These are phyloP conservation scores for Penicillium dipodomyicola DNA, from an alignment of 495 filamentous ascomycete species.

Conservation along the genomic window DNA sequence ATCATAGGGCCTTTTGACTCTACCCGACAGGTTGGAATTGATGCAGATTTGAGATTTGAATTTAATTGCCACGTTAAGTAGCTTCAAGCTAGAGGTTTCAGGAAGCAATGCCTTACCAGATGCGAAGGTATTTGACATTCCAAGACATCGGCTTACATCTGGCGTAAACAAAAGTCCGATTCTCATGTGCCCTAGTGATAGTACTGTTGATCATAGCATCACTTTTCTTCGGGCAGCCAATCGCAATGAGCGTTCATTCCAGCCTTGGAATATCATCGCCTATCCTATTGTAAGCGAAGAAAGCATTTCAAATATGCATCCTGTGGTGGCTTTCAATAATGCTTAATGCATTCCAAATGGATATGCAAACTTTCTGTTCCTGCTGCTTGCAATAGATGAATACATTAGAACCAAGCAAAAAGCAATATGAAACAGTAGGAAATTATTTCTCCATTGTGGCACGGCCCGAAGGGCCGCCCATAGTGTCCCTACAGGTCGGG, in stretches of 20 bases:
- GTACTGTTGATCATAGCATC: conserved; percentile 9
- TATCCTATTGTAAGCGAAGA: background rate
- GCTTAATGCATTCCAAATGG: conserved; percentile 1
- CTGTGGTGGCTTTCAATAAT: conserved; percentile 13
- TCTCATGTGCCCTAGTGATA: conserved; percentile 2
- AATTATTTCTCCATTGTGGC: conserved; percentile 21
- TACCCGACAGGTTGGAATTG: background rate
- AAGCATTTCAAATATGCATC: conserved; percentile 4
- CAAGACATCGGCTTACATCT: background rate
- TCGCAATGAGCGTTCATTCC: background rate
- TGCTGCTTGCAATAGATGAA: background rate
- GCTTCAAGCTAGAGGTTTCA: background rate
- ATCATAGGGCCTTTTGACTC: conserved; percentile 14
- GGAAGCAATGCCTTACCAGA: background rate
- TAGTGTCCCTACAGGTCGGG: conserved; percentile 11
- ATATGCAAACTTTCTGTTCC: conserved; percentile 2
- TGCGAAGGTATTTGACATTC: background rate
- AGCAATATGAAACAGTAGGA: conserved; percentile 24
- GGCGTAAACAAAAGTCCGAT: background rate
- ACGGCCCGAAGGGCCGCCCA: conserved; percentile 22
- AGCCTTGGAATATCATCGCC: background rate
- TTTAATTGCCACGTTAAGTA: background rate
- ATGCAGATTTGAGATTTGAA: background rate
- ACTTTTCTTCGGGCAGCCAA: background rate
- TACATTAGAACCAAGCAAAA: conserved; percentile 5